Evolutionary conservation across 495 filamentous ascomycete species (phyloP), one percentile per base, ranked within the genome.

Genomic region (Penicillium daleae): DNA sequence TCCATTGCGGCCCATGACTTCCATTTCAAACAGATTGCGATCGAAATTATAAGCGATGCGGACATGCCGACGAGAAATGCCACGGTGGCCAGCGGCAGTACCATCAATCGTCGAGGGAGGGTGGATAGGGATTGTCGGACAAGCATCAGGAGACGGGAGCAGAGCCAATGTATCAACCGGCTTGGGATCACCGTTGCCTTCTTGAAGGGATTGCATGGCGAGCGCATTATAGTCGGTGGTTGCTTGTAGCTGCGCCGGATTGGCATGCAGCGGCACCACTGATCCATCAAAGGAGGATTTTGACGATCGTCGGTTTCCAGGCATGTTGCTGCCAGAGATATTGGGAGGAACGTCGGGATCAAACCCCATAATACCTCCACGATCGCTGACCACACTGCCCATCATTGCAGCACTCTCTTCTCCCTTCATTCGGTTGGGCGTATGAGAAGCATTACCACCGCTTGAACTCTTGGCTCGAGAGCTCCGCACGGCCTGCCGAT

Each of bases 61-160:
- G 37, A 93, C 85, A 73, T 99, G 95, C 69, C 90, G 82, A 40
- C 94, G 85, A 6, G 93, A 97, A 37, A 98, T 97, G 15, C 80
- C 79, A 56, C 83, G 85, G 46, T 86, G 79, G 4, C 81, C 80
- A 26, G 85, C 87, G 56, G 89, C 89, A 52, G 78, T 87, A 52
- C 83, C 85, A 54, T 82, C 83, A 46, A 83, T 78, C 32, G 87
- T 87, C 6, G 85, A 85, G 1, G 89, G 86, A 6, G 90, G 91
- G 66, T 95, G 92, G 40, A 96, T 93, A 4, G 89, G 87, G 61
- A 96, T 86, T 15, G 92, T 85, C 3, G 91, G 90, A 61, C 88
- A 89, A 22, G 89, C 81, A 59, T 89, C 74, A 5, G 79, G 79
- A 21, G 80, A 81, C 39, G 80, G 80, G 9, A 82, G 73, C 21